Evolutionary conservation across 768 basidiomycete genomes (phyloP).

Genomic region (Tulasnella sp.): DNA sequence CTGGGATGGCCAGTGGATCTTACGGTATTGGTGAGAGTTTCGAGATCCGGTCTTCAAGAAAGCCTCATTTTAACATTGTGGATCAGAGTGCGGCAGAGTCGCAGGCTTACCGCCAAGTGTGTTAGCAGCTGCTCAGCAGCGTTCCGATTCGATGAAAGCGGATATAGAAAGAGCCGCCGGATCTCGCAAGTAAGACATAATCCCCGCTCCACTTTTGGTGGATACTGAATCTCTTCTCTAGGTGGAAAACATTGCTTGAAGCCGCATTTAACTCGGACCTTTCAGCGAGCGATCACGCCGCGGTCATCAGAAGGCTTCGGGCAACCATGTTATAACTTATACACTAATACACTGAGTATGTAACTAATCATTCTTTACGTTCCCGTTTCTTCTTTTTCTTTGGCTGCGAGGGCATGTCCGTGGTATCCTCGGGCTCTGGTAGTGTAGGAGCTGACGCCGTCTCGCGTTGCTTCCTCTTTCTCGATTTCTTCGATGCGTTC

Average conservation of each 20-base stretch:
- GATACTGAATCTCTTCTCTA: background rate
- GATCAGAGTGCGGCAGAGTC: conserved; percentile 73
- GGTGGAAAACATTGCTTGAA: conserved; percentile 11
- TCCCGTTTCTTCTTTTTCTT: conserved; percentile 39
- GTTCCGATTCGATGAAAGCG: conserved; percentile 53
- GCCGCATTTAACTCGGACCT: background rate
- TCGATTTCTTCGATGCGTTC: conserved; percentile 18
- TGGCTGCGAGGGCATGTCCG: conserved; percentile 34
- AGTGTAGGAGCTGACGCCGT: conserved; percentile 25
- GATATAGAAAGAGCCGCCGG: conserved; percentile 38
- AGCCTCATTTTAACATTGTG: background rate
- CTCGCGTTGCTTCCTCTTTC: conserved; percentile 35
- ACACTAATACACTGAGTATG: background rate
- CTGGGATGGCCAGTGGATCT: conserved; percentile 70
- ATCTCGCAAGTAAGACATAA: conserved; percentile 22
- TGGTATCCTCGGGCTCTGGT: conserved; percentile 34
- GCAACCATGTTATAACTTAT: conserved; percentile 14
- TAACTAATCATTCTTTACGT: conserved; percentile 34
- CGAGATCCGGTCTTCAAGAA: background rate
- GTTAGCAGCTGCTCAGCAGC: conserved; percentile 52
- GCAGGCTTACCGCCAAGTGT: conserved; percentile 75
- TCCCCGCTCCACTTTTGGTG: background rate
- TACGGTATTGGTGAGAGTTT: conserved; percentile 58
- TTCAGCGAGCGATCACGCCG: background rate
- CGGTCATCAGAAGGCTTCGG: conserved; percentile 6